Percentiles rank a stretch among this genome's conserved stretches.
Evolutionary conservation across 805 yeast genomes (phyloP).

Genomic region (Sugiyamaella lignohabitans): DNA sequence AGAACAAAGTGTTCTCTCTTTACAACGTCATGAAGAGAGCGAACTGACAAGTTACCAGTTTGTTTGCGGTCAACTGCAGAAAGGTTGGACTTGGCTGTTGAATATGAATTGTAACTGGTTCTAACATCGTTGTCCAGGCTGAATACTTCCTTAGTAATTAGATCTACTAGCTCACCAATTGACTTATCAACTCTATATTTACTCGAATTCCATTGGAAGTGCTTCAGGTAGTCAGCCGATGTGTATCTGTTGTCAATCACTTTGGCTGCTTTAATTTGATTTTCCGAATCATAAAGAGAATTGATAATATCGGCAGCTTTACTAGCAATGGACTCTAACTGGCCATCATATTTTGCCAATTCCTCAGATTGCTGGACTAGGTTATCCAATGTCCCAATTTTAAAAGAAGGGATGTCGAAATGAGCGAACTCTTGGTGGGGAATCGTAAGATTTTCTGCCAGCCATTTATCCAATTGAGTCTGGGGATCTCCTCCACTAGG

Average conservation of each 20-base stretch:
- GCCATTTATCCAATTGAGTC: constrained; percentile 32
- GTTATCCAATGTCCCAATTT: constrained; percentile 91
- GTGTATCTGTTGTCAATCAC: constrained; percentile 44
- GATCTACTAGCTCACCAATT: constrained; percentile 62
- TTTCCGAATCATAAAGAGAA: constrained; percentile 38
- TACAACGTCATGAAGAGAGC: constrained; percentile 85
- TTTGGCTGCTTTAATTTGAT: constrained; percentile 42
- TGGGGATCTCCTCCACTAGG: constrained; percentile 35
- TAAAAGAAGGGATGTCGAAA: constrained; percentile 72
- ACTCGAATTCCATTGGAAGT: constrained; percentile 81
- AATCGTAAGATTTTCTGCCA: constrained; percentile 25
- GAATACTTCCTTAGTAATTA: constrained; percentile 69
- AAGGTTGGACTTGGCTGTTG: constrained; percentile 74
- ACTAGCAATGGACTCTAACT: constrained; percentile 57
- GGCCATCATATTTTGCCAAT: constrained; percentile 72
- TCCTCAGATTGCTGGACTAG: constrained; percentile 89
- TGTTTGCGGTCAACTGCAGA: constrained; percentile 87
- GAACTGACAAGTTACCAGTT: constrained; percentile 87
- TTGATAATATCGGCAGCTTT: constrained; percentile 73
- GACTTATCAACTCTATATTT: constrained; percentile 83
- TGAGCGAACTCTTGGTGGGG: constrained; percentile 47
- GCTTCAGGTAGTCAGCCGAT: constrained; percentile 60
- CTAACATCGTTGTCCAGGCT: constrained; percentile 82
- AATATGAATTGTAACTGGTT: constrained; percentile 65
- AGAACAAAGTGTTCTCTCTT: constrained; percentile 75